These are phyloP conservation scores for Inga oerstediana DNA, from an alignment of 306 rosid species.

Conservation along the genomic window DNA sequence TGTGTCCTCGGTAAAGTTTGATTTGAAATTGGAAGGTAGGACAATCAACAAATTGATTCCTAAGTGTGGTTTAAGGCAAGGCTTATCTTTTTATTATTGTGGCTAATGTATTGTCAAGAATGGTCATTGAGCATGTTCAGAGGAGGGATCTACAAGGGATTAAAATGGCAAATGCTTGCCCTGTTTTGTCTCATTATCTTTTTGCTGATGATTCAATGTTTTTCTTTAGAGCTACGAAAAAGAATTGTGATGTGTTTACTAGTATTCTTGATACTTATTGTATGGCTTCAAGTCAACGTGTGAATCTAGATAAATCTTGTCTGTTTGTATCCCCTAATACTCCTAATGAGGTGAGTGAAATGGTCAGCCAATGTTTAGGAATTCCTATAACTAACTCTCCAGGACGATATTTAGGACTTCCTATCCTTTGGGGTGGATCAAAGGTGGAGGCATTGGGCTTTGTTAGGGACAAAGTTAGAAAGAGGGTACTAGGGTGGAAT, in stretches of 20 bases:
- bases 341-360: neutral
- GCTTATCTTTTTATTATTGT: neutral
- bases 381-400: neutral
- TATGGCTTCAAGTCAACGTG: neutral
- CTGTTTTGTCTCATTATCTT: no score
- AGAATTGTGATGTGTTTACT: neutral
- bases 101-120: neutral
- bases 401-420: neutral
- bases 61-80: neutral
- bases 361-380: neutral
- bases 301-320: neutral
- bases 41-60: neutral
- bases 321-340: neutral
- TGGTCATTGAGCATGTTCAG: neutral
- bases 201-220: neutral
- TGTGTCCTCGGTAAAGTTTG: neutral
- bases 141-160: neutral
- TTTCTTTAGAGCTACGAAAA: neutral
- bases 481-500: neutral
- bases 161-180: neutral
- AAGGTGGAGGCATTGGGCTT: neutral
- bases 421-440: neutral
- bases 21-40: neutral
- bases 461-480: neutral
- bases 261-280: neutral